Evolutionary conservation across 23 red algal genomes (phyloP).

Genomic region (Gracilaria domingensis): DNA sequence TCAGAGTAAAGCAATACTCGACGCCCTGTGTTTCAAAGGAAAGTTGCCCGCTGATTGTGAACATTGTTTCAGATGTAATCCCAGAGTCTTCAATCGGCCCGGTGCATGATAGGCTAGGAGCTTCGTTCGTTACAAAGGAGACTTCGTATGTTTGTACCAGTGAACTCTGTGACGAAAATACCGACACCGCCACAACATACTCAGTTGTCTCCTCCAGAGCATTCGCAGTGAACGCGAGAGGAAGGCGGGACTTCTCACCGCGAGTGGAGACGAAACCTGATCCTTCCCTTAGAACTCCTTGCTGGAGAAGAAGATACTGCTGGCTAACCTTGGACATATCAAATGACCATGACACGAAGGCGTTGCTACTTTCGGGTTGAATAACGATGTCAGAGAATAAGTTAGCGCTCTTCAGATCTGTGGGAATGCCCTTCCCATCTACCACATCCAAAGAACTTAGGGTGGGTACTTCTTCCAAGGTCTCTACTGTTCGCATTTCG

Average conservation of each 20-base stretch:
- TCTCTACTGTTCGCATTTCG: slow-evolving; percentile 25
- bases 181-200: slow-evolving; percentile 29
- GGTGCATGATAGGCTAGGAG: slow-evolving; percentile 20
- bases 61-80: slow-evolving; percentile 48
- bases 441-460: slow-evolving; percentile 39
- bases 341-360: slow-evolving; percentile 36
- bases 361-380: slow-evolving; percentile 23
- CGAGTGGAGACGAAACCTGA: slow-evolving; percentile 27
- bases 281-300: slow-evolving; percentile 43
- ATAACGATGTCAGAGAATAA: slow-evolving; percentile 54
- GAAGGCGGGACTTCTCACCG: slow-evolving; percentile 40
- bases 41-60: slow-evolving; percentile 42
- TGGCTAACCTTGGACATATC: slow-evolving; percentile 50
- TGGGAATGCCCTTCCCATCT: slow-evolving; percentile 44
- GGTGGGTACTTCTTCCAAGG: slow-evolving; percentile 3
- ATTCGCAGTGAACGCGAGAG: slow-evolving; percentile 35
- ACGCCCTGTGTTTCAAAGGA: slow-evolving; percentile 49
- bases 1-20: slow-evolving; percentile 68
- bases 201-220: slow-evolving; percentile 38
- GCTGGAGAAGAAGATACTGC: slow-evolving; percentile 52
- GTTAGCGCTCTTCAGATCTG: slow-evolving; percentile 2
- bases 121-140: slow-evolving; percentile 48
- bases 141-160: slow-evolving; percentile 41
- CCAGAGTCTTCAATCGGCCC: slow-evolving; percentile 23
- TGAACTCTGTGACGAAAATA: slow-evolving; percentile 31